These are phyloP conservation scores for Aspergillus hancockii DNA, from an alignment of 495 filamentous ascomycete genomes.

Conservation along the genomic window DNA sequence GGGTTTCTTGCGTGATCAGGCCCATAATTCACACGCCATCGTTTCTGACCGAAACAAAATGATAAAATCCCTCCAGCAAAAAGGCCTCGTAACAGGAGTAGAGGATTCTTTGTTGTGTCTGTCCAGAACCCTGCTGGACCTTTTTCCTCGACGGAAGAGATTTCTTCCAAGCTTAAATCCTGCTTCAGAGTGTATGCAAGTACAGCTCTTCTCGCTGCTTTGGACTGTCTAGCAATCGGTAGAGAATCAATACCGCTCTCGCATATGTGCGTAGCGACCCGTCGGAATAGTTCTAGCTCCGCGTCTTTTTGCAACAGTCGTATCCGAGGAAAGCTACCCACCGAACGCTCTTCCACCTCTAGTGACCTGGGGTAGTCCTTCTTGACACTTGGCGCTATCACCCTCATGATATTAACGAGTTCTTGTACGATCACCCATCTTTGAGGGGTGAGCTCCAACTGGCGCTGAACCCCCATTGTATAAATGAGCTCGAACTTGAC, in stretches of 20 bases:
- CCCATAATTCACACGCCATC: slow-evolving; percentile 46
- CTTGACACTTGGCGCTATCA: background rate
- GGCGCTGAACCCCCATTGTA: slow-evolving; percentile 58
- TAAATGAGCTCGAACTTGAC: slow-evolving; percentile 67
- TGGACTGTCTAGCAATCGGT: background rate
- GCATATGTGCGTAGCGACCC: background rate
- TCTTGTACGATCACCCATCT: slow-evolving; percentile 16
- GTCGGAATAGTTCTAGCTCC: background rate
- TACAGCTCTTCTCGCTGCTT: background rate
- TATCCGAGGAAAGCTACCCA: background rate
- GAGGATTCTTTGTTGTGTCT: background rate
- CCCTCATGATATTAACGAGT: slow-evolving; percentile 35
- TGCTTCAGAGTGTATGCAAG: background rate
- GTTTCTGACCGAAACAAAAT: slow-evolving; percentile 57
- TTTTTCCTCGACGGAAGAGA: background rate
- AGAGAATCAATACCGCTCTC: background rate
- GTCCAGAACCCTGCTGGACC: background rate
- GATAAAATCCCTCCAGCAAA: slow-evolving; percentile 56
- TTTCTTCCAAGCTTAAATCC: background rate
- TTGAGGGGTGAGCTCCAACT: background rate
- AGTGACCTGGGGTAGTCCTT: background rate
- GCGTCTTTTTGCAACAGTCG: background rate
- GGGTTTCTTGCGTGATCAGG: slow-evolving; percentile 40
- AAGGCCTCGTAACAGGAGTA: slow-evolving; percentile 55
- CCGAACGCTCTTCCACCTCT: background rate